phyloP scores from a whole-genome alignment of 257 asterid genomes.

The Mentha longifolia region DNA sequence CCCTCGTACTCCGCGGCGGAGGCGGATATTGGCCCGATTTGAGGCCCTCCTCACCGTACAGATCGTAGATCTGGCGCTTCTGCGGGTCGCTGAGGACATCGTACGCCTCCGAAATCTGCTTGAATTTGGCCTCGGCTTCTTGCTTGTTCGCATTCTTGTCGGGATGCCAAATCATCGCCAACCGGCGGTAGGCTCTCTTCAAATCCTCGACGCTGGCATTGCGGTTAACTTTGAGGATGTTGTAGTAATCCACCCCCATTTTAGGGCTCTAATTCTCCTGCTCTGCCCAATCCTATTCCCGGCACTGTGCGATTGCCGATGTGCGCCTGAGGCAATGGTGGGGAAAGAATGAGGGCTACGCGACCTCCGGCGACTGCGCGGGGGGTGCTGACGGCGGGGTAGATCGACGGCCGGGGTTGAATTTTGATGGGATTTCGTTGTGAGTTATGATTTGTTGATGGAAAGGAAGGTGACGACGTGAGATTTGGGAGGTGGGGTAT shows the following conservation, averaged over 20 bases:
- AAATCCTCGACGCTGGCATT: conserved; percentile 90
- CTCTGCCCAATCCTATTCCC: background rate
- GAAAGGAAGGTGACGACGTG: conserved; percentile 30
- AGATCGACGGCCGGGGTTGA: conserved; percentile 16
- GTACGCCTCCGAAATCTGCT: conserved; percentile 94
- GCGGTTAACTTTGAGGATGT: conserved; percentile 91
- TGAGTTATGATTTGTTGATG: conserved; percentile 8
- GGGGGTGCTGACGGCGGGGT: background rate
- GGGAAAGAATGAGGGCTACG: background rate
- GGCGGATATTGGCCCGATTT: conserved; percentile 81
- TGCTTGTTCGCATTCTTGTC: conserved; percentile 81
- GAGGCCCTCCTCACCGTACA: conserved; percentile 94
- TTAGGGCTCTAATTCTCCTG: conserved; percentile 14
- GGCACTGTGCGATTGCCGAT: conserved; percentile 19
- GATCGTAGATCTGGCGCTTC: conserved; percentile 99
- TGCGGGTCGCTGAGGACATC: conserved; percentile 96
- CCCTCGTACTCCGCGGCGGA: conserved; percentile 55
- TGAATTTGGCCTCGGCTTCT: conserved; percentile 94
- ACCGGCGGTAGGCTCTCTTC: conserved; percentile 79
- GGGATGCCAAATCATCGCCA: conserved; percentile 99
- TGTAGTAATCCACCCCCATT: conserved; percentile 98
- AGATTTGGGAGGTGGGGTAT: conserved; percentile 31
- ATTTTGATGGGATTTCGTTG: conserved; percentile 27
- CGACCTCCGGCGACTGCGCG: background rate
- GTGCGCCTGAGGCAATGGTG: background rate